Base-by-base conservation (phyloP, 345 rosid species). In the Tarenaya hassleriana region DNA sequence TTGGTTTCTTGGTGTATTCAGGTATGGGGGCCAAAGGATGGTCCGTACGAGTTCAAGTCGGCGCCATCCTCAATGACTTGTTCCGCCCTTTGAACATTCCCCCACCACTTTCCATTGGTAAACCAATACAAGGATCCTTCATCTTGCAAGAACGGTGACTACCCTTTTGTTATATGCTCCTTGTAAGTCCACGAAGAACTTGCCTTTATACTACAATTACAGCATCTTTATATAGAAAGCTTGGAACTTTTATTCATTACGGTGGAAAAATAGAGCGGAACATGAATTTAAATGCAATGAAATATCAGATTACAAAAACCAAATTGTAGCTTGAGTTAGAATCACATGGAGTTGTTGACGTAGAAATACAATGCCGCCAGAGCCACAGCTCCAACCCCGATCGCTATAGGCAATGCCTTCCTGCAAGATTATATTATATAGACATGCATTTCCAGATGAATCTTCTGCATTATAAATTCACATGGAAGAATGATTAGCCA, bases 1-100 rank as follows among this genome's bases (percentile, higher is more conserved):
- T 33, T 33, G 42, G 18, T 14, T 12, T 16, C 24, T 27, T 53
- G 62, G 10, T 12, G 8, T 20, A 45, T 39, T n/a, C 67, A 86
- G 98, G 96, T 84, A 19, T 91, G 92, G 95, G 95, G 89, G 38
- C 91, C 74, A 31, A 84, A 76, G 70, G 71, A 56, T 52, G 82
- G 89, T 31, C 89, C 95, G 0, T 87, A 81, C 10, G 94, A 90
- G 60, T 86, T 87, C 76, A 91, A 87, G 63, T 82, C 86, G 0
- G 88, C 81, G 4, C 83, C 89, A 10, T 37, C 75, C 1, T 72
- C 94, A 75, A 73, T 47, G 84, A 73, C 51, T 52, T 62, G 55
- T 66, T 79, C 66, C 71, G 89, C 16, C 68, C 84, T 50, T 46
- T 82, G 52, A 86, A 73, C 58, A 77, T 77, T 43, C 63, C 80